Conservation (phyloP, 2,329 filamentous ascomycete genomes). For the Teratosphaeria pseudoeucalypti region DNA sequence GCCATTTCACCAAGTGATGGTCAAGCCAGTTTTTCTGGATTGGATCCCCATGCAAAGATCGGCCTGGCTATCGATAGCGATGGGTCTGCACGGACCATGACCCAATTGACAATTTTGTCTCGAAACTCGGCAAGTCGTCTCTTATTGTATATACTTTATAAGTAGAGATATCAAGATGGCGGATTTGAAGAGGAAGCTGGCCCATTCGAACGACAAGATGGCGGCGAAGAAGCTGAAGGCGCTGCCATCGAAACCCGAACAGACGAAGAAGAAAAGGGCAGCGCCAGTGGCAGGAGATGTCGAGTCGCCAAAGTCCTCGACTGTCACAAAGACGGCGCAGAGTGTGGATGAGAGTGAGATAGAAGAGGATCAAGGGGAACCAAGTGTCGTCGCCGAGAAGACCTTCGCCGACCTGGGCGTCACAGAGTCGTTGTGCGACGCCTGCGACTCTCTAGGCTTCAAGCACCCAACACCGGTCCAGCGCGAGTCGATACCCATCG, state of each 20-base stretch:
- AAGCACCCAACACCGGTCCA: conserved; percentile 85
- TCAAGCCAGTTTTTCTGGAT: not conserved
- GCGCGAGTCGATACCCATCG: conserved; percentile 68
- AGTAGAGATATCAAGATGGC: not conserved
- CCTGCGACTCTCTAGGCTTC: conserved; percentile 73
- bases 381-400: conserved; percentile 34
- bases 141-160: not conserved
- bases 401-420: conserved; percentile 67
- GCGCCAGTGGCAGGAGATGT: not conserved
- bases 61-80: not conserved
- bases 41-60: not conserved
- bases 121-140: not conserved
- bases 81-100: not conserved
- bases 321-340: conserved; percentile 6
- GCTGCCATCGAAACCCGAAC: not conserved
- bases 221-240: not conserved
- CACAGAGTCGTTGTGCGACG: conserved; percentile 78
- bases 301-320: not conserved
- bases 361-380: conserved; percentile 25
- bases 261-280: not conserved
- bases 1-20: conserved; percentile 51
- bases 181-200: not conserved
- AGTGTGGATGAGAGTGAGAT: conserved; percentile 17
- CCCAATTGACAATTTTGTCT: not conserved
- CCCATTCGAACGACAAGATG: not conserved